These are phyloP conservation scores for Podospora pseudopauciseta DNA, from an alignment of 495 filamentous ascomycete species.

Conservation along the genomic window DNA sequence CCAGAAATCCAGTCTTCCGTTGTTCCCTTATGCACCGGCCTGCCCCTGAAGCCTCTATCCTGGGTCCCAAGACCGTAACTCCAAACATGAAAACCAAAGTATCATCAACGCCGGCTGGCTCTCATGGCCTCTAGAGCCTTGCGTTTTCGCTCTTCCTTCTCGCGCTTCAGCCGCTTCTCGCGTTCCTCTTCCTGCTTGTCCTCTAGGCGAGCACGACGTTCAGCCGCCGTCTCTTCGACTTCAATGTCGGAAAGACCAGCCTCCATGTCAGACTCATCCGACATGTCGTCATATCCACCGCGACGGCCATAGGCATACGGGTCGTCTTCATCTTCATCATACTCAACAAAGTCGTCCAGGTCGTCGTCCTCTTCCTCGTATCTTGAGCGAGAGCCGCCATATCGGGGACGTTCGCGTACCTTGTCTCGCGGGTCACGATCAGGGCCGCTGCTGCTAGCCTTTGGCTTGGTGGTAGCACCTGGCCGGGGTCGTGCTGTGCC, in stretches of 20 bases:
- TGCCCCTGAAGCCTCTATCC: constrained; percentile 6
- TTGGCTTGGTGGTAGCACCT: constrained; percentile 29
- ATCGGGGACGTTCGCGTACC: constrained; percentile 21
- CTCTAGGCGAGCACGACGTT: constrained; percentile 46
- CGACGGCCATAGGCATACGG: constrained; percentile 27
- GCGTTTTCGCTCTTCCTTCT: constrained; percentile 46
- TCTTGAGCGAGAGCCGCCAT: constrained; percentile 26
- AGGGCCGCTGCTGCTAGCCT: constrained; percentile 26
- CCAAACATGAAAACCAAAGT: constrained; percentile 2
- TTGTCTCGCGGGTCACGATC: constrained; percentile 9
- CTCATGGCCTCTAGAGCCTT: constrained; percentile 18
- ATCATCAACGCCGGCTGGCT: constrained; percentile 11
- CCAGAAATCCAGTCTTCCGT: constrained; percentile 5
- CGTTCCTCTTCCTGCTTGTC: constrained; percentile 47
- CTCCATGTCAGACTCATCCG: constrained; percentile 58
- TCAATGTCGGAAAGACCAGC: constrained; percentile 57
- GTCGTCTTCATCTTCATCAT: constrained; percentile 51
- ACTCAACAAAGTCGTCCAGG: constrained; percentile 51
- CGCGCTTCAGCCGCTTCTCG: constrained; percentile 41
- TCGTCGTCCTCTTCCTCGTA: constrained; percentile 55
- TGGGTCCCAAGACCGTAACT: constrained; percentile 3
- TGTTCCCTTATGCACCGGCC: constrained; percentile 1
- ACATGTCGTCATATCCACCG: constrained; percentile 32
- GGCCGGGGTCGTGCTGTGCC: constrained; percentile 51
- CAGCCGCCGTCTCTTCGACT: constrained; percentile 53